Evolutionary conservation across 1,284 basidiomycete species (phyloP), one percentile per base, ranked within the genome.

Genomic region (Boletus holoroseus): DNA sequence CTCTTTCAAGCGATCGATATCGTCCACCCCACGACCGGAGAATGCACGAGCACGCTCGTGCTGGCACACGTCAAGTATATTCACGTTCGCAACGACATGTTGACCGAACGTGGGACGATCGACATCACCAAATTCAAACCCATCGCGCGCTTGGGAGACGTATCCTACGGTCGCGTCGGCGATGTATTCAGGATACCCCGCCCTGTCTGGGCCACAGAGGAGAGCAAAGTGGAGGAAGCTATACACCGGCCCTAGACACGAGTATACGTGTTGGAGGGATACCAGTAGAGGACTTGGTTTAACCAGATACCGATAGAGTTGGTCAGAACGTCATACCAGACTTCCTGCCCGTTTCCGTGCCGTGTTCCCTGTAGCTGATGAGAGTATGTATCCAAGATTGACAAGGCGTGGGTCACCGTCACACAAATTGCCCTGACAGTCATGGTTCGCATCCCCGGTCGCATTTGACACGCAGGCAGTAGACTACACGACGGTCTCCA

Each of bases 31-130:
- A 54, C 63, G 38, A 73, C 64, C 39, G 50, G 70, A 45, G 44
- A 62, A 49, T 54, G 60, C 49, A 59, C 71, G 2, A 66, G 67
- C n/a, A 81, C 76, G 0, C 66, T 84, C 15, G 63, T 85, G 9
- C 66, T 86, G 5, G 85, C 78, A 2, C 70, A 71, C n/a, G 71
- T 87, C 53, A 80, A 78, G 31, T 74, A 73, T 42, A 79, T 87
- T 47, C 85, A 88, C 60, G 74, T 82, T 41, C 73, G 80, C 28
- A 78, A 80, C 28, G 78, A 81, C 54, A 62, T 79, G 39, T 43
- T 65, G 49, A 67, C 51, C 11, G 61, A 59, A 7, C 48, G 58
- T 49, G 41, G 70, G 65, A n/a, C 74, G 16, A 64, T 82, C 18
- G 82, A 86, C 57, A 69, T 76, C 2, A 69, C 68, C 5, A 79